Base-by-base conservation (phyloP, 1,284 basidiomycete species). In the Ustilago hordei region DNA sequence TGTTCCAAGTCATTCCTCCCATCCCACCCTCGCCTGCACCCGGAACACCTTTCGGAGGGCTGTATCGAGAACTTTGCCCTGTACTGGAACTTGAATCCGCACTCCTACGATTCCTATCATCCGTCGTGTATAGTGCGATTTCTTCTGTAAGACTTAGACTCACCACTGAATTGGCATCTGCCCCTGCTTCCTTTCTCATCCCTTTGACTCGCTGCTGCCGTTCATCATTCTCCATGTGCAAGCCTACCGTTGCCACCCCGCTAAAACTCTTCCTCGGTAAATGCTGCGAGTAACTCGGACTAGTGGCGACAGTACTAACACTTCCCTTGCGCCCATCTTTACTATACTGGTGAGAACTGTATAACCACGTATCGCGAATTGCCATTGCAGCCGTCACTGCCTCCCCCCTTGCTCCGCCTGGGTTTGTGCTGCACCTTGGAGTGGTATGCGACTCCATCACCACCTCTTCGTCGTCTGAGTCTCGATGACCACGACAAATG, bases 361-460 rank as follows among this genome's bases (percentile, higher is more conserved):
- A 65, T 48, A 75, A 13, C 72, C 72, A 75, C 0, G 72, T 66
- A 50, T 75, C 67, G 13, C 65, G n/a, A 4, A 74, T 74, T n/a
- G 69, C 69, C 69, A 72, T 72, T 4, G 69, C 69, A 35, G 64
- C 69, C 3, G 69, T 72, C 0, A 57, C 28, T 5, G 17, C 45
- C 17, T 31, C 28, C 8, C 54, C 23, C 13, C 13, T 8, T 9
- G 2, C 41, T 32, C 38, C 32, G 15, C 19, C 9, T 36, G 35
- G 13, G 19, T 7, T 4, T 3, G 19, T 55, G 53, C 53, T 55
- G 8, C 1, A 0, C 11, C 35, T 34, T 8, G 53, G 53, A 3
- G 53, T 55, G 3, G 7, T 7, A 23, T 36, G 53, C 7, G 53
- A n/a, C 17, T 35, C 53, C 4, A 38, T 17, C 23, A 28, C 23